A percentile compares a stretch with the other conserved stretches of the same genome.
These are phyloP conservation scores for Quercus lobata DNA, from an alignment of 331 rosid genomes.

Conservation along the genomic window DNA sequence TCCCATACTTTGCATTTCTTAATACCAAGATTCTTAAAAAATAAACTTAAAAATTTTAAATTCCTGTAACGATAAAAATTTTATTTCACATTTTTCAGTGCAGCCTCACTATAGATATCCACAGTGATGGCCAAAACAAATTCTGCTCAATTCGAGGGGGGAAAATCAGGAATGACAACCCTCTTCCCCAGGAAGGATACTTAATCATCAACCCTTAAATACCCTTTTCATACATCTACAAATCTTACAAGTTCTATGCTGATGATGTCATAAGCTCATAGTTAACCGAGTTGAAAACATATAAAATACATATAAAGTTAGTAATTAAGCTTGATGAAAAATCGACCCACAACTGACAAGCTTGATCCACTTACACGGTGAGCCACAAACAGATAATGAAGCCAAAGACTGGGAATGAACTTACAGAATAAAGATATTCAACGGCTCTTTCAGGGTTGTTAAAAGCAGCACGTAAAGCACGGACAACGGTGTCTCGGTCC, in stretches of 20 bases:
- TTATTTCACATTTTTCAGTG: no score
- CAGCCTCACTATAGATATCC: no score
- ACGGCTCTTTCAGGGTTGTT: slow-evolving; percentile 89
- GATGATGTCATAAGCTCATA: neutral
- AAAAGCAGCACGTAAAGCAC: slow-evolving; percentile 81
- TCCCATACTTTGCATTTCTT: no score
- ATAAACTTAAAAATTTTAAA: no score
- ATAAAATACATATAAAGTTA: no score
- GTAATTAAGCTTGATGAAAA: neutral
- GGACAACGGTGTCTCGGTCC: slow-evolving; percentile 76
- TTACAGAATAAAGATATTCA: slow-evolving; percentile 85
- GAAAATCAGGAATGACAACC: no score
- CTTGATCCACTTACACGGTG: neutral
- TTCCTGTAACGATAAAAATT: no score
- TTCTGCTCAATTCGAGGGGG: no score
- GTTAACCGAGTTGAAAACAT: neutral
- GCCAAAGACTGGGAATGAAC: slow-evolving; percentile 15
- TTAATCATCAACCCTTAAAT: neutral
- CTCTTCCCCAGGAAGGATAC: no score
- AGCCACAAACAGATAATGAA: neutral
- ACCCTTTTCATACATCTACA: neutral
- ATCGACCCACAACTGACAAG: neutral
- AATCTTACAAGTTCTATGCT: neutral
- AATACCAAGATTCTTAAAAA: no score
- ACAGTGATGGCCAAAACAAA: no score